Evolutionary conservation across 202 grass and related monocot species (phyloP).

Genomic region (Zizania palustris): DNA sequence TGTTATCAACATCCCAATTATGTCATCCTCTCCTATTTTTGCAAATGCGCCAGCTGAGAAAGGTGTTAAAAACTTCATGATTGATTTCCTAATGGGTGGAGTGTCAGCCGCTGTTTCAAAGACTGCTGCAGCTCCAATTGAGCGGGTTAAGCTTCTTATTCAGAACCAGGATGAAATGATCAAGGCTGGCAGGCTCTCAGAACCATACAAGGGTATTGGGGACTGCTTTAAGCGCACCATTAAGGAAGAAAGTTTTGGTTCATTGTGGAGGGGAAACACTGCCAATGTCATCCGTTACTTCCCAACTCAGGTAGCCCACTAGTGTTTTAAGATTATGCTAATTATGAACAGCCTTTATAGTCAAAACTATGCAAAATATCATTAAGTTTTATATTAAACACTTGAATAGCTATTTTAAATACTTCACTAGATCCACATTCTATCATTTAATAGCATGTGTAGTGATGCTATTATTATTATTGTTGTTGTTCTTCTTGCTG

Average conservation of each 20-base stretch:
- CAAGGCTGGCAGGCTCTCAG: conserved; percentile 80
- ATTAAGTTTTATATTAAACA: background rate
- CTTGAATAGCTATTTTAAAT: background rate
- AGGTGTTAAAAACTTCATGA: conserved; percentile 52
- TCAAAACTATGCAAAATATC: background rate
- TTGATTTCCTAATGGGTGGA: conserved; percentile 97
- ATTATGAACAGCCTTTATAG: background rate
- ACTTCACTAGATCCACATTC: background rate
- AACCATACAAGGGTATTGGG: conserved; percentile 93
- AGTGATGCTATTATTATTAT: background rate
- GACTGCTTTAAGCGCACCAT: conserved; percentile 88
- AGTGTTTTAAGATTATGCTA: background rate
- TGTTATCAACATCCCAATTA: conserved; percentile 37
- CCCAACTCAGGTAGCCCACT: conserved; percentile 71
- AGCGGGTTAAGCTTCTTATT: conserved; percentile 92
- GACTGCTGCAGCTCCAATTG: conserved; percentile 93
- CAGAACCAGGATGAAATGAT: conserved; percentile 99
- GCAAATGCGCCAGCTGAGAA: conserved; percentile 78
- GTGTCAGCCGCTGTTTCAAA: conserved; percentile 94
- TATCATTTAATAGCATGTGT: background rate
- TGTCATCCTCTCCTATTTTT: conserved; percentile 60
- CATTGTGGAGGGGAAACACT: conserved; percentile 91
- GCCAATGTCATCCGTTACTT: conserved; percentile 98
- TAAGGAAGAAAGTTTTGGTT: conserved; percentile 69
- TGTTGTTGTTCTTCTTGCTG: too few species aligned